Conservation (phyloP, 257 asterid species). For the Petunia axillaris region DNA sequence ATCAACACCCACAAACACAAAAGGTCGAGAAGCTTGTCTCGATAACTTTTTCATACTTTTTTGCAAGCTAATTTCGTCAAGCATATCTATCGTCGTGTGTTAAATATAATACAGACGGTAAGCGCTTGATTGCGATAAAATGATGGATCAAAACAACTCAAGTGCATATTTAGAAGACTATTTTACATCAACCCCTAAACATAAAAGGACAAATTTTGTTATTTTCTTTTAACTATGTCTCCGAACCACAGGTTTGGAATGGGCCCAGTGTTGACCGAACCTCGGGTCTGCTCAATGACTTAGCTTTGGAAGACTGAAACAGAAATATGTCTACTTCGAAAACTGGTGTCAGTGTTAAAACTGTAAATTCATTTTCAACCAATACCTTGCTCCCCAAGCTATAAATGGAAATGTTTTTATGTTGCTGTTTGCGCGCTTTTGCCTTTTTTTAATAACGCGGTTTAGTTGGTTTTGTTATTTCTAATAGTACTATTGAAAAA, state of each 20-base stretch:
- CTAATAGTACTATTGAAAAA: not conserved
- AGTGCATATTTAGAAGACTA: too few species aligned
- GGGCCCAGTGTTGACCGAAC: slow-evolving; percentile 63
- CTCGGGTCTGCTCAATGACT: slow-evolving; percentile 33
- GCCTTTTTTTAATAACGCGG: not conserved
- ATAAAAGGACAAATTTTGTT: not conserved
- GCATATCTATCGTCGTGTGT: too few species aligned
- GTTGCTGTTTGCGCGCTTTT: not conserved
- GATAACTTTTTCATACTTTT: too few species aligned
- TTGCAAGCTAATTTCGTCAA: too few species aligned
- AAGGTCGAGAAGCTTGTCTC: too few species aligned
- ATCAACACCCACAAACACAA: too few species aligned
- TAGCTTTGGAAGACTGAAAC: not conserved
- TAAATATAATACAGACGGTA: too few species aligned
- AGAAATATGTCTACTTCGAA: slow-evolving; percentile 18
- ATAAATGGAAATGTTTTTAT: slow-evolving; percentile 31
- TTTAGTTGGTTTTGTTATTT: not conserved
- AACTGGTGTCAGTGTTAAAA: slow-evolving; percentile 21
- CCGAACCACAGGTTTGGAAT: slow-evolving; percentile 21
- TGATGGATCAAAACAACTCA: too few species aligned
- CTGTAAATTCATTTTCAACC: slow-evolving; percentile 39
- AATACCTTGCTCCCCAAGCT: slow-evolving; percentile 80
- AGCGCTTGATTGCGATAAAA: too few species aligned
- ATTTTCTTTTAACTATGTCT: not conserved
- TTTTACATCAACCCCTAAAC: not conserved